Base-by-base conservation (phyloP, 805 yeast genomes). In the Yarrowia hollandica region DNA sequence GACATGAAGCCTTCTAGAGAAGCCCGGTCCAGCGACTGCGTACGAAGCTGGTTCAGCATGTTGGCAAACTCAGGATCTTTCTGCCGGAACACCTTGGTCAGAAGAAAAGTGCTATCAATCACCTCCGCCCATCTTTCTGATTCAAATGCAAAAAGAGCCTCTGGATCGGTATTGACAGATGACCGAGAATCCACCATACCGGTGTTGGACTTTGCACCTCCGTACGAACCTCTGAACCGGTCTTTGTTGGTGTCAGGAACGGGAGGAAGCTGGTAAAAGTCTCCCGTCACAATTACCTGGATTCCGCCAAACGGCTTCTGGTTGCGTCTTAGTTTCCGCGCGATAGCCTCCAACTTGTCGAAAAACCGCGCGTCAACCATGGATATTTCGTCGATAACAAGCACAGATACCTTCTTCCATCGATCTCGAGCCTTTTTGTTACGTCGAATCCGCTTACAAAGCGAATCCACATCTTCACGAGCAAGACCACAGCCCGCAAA, bases 261-360 rank as follows among this genome's bases (percentile, higher is more conserved):
- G 0, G 99, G 99, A 0, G 99, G 99, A 41, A 94, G 76, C 73
- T 94, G 99, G 71, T 86, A 91, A 69, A 92, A 91, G 72, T 94
- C 99, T n/a, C 99, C 99, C 4, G 96, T 86, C 31, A 91, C 72
- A 11, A 94, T 82, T 14, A 94, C 65, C 67, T 94, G 99, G 41
- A 94, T 85, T 0, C 99, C 99, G 5, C 99, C 99, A 77, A 94
- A 94, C 0, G 97, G 97, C 50, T 63, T 64, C 12, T 74, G 69
- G 21, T 64, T 71, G 19, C 72, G 75, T 3, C 87, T 72, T 2
- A 86, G 56, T 0, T 66, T 67, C 64, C 85, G 77, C 0, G 94
- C 97, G 33, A 92, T 72, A 10, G 68, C 73, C 62, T 90, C 87
- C 54, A 94, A 75, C 66, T 90, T 90, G 46, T 86, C 86, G 62